phyloP scores from a whole-genome alignment of 1,139 yeast species.

The Suhomyces coccinellae region DNA sequence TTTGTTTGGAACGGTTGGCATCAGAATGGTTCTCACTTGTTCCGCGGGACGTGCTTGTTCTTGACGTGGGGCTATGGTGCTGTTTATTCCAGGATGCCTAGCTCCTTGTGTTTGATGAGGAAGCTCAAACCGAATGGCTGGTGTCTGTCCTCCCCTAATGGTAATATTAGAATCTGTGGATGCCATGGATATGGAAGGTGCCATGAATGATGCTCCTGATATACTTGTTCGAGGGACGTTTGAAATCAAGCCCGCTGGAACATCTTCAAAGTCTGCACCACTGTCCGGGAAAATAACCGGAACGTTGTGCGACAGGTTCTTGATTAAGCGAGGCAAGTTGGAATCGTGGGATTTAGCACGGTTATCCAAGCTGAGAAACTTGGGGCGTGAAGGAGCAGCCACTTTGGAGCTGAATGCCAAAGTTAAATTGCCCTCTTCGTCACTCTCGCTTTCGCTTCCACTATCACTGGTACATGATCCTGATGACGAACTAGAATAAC shows the following conservation, averaged over 20 bases:
- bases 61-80: background rate
- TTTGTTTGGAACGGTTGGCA: background rate
- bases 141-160: constrained; percentile 11
- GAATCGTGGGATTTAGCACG: constrained; percentile 50
- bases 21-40: background rate
- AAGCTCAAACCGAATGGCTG: constrained; percentile 1
- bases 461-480: constrained; percentile 15
- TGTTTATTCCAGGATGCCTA: background rate
- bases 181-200: constrained; percentile 14
- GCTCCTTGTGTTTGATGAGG: background rate
- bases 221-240: constrained; percentile 23
- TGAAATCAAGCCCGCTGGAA: constrained; percentile 40
- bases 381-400: constrained; percentile 37
- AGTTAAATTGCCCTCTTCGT: constrained; percentile 53
- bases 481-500: background rate
- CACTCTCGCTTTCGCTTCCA: constrained; percentile 25
- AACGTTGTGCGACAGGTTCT: constrained; percentile 19
- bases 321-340: constrained; percentile 31
- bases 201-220: constrained; percentile 14
- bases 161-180: constrained; percentile 25
- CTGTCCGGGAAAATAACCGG: constrained; percentile 34
- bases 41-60: background rate
- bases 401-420: constrained; percentile 52
- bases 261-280: constrained; percentile 43
- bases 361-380: constrained; percentile 33